Conservation (phyloP, 768 basidiomycete genomes). For the Aureoboletus auriporus region DNA sequence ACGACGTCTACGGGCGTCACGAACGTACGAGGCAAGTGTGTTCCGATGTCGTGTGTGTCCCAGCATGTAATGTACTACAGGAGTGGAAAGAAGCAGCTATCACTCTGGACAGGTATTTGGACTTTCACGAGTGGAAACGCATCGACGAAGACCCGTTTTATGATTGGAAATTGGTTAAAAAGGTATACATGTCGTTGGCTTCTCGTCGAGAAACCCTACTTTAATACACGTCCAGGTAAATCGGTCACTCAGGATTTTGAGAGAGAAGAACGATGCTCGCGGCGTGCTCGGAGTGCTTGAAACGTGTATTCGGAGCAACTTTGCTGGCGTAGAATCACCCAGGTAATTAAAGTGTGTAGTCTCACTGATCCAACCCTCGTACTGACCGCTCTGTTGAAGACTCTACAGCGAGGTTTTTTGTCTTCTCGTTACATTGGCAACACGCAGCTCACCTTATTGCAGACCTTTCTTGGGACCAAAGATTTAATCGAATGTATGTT, state of each 20-base stretch:
- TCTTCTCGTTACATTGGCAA: background rate
- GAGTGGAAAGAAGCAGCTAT: slow-evolving; percentile 88
- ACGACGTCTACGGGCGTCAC: slow-evolving; percentile 68
- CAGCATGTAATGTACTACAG: slow-evolving; percentile 25
- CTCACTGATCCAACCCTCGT: background rate
- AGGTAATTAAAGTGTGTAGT: slow-evolving; percentile 39
- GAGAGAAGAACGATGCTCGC: slow-evolving; percentile 76
- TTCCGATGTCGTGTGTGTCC: background rate
- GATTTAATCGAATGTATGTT: slow-evolving; percentile 75
- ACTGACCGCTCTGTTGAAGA: slow-evolving; percentile 35
- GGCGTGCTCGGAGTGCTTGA: slow-evolving; percentile 88
- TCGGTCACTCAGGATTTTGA: slow-evolving; percentile 63
- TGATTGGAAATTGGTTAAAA: slow-evolving; percentile 83
- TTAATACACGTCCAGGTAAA: slow-evolving; percentile 49
- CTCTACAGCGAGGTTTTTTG: slow-evolving; percentile 77
- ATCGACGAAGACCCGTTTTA: slow-evolving; percentile 86
- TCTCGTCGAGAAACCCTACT: background rate
- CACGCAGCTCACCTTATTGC: slow-evolving; percentile 12
- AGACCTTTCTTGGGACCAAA: slow-evolving; percentile 95
- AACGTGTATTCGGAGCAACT: slow-evolving; percentile 87
- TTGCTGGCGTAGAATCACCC: slow-evolving; percentile 86
- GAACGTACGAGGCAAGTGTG: slow-evolving; percentile 59
- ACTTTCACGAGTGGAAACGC: slow-evolving; percentile 89
- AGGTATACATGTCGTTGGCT: slow-evolving; percentile 37
- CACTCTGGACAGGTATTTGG: slow-evolving; percentile 74